These are phyloP conservation scores for Coemansia sp. DNA, from an alignment of 371 early-diverging fungal species.

Conservation along the genomic window DNA sequence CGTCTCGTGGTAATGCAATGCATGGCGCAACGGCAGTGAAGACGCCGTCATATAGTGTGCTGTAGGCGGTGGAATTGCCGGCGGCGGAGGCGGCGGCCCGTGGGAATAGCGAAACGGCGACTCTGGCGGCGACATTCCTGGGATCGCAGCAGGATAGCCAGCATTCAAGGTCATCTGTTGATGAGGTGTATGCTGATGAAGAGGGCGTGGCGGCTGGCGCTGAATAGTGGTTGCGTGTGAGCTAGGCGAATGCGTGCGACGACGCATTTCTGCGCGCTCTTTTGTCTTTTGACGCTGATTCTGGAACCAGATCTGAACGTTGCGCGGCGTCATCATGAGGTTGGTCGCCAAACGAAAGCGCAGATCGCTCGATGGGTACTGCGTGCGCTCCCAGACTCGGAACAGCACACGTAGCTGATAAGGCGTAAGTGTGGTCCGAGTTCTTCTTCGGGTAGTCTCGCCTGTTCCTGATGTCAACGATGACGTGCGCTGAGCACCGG, in stretches of 20 bases:
- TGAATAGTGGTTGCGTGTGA: constrained; percentile 12
- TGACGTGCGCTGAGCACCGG: constrained; percentile 11
- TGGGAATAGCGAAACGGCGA: constrained; percentile 41
- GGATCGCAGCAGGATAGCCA: constrained; percentile 13
- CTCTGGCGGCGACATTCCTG: constrained; percentile 37
- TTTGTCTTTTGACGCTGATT: constrained; percentile 79
- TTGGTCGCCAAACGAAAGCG: constrained; percentile 62
- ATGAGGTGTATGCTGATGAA: background rate
- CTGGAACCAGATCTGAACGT: constrained; percentile 88
- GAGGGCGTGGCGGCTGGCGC: constrained; percentile 12
- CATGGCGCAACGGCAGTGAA: constrained; percentile 14
- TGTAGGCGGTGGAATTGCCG: constrained; percentile 25
- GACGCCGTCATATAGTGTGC: constrained; percentile 3
- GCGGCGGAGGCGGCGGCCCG: constrained; percentile 42
- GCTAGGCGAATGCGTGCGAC: constrained; percentile 48
- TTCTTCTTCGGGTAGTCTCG: constrained; percentile 42
- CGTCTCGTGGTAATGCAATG: constrained; percentile 9
- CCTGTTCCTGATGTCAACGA: constrained; percentile 4
- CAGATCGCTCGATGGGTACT: constrained; percentile 51
- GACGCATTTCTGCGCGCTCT: constrained; percentile 52
- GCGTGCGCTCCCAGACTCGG: constrained; percentile 47
- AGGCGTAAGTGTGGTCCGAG: constrained; percentile 51
- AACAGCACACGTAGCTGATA: constrained; percentile 46
- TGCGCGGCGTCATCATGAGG: constrained; percentile 70
- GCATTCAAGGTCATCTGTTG: background rate